A percentile compares a stretch with the other conserved stretches of the same genome.
phyloP scores from a whole-genome alignment of 805 yeast species.

The Yarrowia yakushimensis region DNA sequence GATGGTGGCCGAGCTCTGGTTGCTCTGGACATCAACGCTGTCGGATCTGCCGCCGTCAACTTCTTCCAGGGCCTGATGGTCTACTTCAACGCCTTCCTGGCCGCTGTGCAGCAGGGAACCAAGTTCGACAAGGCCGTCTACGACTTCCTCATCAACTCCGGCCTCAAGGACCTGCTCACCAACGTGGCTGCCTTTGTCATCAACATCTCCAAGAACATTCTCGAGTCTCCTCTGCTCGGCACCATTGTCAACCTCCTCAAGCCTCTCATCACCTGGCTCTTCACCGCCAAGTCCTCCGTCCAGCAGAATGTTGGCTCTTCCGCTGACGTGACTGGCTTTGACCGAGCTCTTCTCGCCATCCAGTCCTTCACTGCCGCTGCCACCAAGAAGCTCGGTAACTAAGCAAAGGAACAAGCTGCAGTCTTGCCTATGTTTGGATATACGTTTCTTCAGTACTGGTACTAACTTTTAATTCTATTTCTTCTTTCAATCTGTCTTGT shows the following conservation, averaged over 20 bases:
- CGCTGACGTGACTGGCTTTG: conserved; percentile 10
- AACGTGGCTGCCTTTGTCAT: conserved; percentile 13
- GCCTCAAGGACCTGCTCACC: conserved; percentile 19
- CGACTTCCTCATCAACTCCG: conserved; percentile 24
- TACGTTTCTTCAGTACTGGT: not conserved
- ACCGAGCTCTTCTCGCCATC: conserved; percentile 18
- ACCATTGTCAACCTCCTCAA: conserved; percentile 16
- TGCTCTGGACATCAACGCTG: conserved; percentile 16
- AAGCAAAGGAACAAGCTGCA: conserved; percentile 15
- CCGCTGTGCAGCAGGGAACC: conserved; percentile 20
- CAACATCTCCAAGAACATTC: conserved; percentile 17
- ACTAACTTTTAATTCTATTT: conserved; percentile 3
- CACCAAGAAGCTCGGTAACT: conserved; percentile 11
- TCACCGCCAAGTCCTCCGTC: conserved; percentile 17
- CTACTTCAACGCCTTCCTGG: conserved; percentile 22
- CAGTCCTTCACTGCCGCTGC: conserved; percentile 20
- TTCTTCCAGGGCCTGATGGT: conserved; percentile 23
- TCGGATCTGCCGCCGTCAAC: conserved; percentile 15
- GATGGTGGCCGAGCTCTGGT: conserved; percentile 21
- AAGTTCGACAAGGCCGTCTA: conserved; percentile 24
- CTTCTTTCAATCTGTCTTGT: not conserved
- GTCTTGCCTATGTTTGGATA: conserved; percentile 1
- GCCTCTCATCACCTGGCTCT: conserved; percentile 17
- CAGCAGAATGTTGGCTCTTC: not conserved
- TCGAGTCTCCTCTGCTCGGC: conserved; percentile 21